Percentiles rank a stretch among this genome's conserved stretches.
Conservation (phyloP, 2,329 filamentous ascomycete species). For the Colletotrichum zoysiae region DNA sequence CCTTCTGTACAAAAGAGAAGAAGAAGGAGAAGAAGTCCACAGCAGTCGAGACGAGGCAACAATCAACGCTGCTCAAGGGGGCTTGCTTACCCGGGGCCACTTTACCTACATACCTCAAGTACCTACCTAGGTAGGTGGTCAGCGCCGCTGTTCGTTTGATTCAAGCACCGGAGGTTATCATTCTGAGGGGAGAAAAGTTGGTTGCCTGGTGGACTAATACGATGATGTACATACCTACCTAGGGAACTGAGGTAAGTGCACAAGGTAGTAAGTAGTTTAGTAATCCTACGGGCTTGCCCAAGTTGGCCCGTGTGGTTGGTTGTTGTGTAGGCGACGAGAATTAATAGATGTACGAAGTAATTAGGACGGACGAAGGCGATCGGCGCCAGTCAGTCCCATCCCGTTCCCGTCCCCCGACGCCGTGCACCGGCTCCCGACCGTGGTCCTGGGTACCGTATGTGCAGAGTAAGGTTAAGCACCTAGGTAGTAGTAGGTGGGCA, state of each 20-base stretch:
- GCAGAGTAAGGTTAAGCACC: too few relatives aligned
- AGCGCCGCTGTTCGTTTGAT: neutral
- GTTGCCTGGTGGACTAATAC: neutral
- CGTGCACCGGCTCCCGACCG: too few relatives aligned
- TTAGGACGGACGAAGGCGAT: conserved; percentile 28
- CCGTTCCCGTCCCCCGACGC: neutral
- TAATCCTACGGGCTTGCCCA: neutral
- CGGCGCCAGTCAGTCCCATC: conserved; percentile 8
- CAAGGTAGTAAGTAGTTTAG: too few relatives aligned
- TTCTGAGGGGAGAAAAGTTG: neutral
- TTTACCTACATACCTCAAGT: neutral
- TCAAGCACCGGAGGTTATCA: neutral
- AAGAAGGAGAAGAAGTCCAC: neutral
- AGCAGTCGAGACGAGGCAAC: conserved; percentile 2
- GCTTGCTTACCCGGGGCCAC: neutral
- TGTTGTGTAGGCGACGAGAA: conserved; percentile 5
- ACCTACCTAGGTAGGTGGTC: too few relatives aligned
- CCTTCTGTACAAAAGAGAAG: neutral
- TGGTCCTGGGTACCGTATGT: neutral
- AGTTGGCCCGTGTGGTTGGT: conserved; percentile 12
- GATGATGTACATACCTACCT: too few relatives aligned
- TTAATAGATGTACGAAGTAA: conserved; percentile 28
- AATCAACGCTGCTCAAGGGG: neutral
- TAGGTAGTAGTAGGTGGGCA: too few relatives aligned
- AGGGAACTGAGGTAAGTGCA: too few relatives aligned